Conservation (phyloP, 805 yeast species). For the Wickerhamomyces tratensis region DNA sequence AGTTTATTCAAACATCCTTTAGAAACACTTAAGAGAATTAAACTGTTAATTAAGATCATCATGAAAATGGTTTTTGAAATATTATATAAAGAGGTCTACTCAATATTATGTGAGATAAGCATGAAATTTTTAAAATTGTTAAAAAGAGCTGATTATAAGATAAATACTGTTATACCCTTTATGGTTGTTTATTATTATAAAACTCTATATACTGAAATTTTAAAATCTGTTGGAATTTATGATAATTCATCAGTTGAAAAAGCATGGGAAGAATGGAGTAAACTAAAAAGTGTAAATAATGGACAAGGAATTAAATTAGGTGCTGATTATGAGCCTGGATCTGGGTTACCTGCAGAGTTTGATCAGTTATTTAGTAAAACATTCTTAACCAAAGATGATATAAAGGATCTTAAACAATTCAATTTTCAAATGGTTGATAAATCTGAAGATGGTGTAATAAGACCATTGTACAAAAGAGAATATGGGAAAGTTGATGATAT, state of each 20-base stretch:
- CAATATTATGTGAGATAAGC: not conserved
- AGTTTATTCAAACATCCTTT: not conserved
- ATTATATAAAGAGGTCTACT: not conserved
- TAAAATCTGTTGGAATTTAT: not conserved
- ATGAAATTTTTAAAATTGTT: too few species aligned
- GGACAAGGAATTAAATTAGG: not conserved
- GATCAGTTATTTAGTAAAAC: slow-evolving; percentile 1
- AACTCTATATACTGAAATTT: not conserved
- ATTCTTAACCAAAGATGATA: slow-evolving; percentile 1
- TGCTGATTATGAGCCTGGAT: not conserved
- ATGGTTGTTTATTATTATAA: too few species aligned
- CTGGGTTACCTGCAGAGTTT: slow-evolving; percentile 1
- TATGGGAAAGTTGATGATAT: not conserved
- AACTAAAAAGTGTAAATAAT: not conserved
- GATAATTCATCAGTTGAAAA: not conserved
- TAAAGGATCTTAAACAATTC: slow-evolving; percentile 1
- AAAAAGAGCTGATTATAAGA: too few species aligned
- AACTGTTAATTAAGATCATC: not conserved
- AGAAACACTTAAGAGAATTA: not conserved
- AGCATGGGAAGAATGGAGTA: not conserved
- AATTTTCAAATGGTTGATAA: not conserved
- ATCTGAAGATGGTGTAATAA: not conserved
- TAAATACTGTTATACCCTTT: too few species aligned
- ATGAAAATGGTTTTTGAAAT: not conserved
- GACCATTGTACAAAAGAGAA: not conserved